Conservation (phyloP, 345 rosid genomes). For the Aegle marmelos region DNA sequence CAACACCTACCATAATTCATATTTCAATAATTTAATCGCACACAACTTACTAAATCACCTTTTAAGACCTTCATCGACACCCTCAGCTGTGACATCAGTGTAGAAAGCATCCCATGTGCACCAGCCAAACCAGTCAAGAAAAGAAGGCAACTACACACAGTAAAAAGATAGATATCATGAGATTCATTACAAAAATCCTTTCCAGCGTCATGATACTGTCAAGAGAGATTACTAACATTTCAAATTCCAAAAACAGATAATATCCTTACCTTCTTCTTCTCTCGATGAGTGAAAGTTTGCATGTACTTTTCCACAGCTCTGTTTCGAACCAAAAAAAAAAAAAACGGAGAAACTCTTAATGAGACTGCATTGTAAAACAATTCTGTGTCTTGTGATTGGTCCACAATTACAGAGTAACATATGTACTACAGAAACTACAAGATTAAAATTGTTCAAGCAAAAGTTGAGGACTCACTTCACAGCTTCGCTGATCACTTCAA, state of each 20-base stretch:
- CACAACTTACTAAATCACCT: conserved; percentile 44
- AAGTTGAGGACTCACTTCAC: conserved; percentile 56
- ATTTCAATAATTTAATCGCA: neutral
- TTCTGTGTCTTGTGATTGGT: neutral
- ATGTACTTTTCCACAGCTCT: conserved; percentile 82
- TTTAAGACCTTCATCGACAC: conserved; percentile 85
- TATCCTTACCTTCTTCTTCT: conserved; percentile 69
- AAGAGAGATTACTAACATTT: neutral
- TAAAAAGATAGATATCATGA: conserved; percentile 15
- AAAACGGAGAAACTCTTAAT: no score
- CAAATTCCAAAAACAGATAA: neutral
- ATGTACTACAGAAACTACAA: neutral
- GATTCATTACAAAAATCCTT: neutral
- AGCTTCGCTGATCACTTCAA: conserved; percentile 89
- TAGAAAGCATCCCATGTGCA: conserved; percentile 99
- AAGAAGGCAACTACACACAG: conserved; percentile 63
- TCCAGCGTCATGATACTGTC: neutral
- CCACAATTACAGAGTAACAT: neutral
- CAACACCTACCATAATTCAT: neutral
- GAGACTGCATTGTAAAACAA: no score
- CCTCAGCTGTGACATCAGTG: conserved; percentile 95
- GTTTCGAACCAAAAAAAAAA: conserved; percentile 12
- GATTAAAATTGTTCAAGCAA: neutral
- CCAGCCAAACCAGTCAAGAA: conserved; percentile 99
- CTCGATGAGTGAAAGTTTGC: conserved; percentile 87